phyloP scores from a whole-genome alignment of 1,284 basidiomycete genomes.

The Tetrapyrgos nigripes region DNA sequence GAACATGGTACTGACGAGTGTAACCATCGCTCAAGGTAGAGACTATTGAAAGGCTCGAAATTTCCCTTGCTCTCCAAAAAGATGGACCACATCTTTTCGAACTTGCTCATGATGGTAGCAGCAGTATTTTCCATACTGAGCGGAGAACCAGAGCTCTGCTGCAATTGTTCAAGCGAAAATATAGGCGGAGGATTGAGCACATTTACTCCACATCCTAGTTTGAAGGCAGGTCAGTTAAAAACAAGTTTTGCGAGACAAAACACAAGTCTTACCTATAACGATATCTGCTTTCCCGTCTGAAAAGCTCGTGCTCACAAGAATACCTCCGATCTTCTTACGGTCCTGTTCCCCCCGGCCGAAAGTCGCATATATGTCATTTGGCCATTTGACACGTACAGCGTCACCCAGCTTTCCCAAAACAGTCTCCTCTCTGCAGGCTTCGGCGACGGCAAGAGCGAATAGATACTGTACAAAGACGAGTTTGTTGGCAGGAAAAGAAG shows the following conservation, averaged over 20 bases:
- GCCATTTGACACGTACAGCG: constrained; percentile 91
- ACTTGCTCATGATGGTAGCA: constrained; percentile 79
- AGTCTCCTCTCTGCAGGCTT: constrained; percentile 69
- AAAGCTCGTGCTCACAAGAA: constrained; percentile 91
- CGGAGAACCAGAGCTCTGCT: constrained; percentile 40
- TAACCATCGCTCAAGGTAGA: constrained; percentile 85
- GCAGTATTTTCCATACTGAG: constrained; percentile 80
- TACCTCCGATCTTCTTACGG: constrained; percentile 86
- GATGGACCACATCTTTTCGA: constrained; percentile 79
- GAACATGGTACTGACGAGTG: constrained; percentile 76
- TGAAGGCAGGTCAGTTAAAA: background rate
- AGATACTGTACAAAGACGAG: constrained; percentile 98
- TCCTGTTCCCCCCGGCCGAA: constrained; percentile 51
- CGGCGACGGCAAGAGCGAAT: constrained; percentile 88
- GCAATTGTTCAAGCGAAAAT: constrained; percentile 80
- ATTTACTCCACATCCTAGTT: constrained; percentile 88
- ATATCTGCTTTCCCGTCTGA: constrained; percentile 75
- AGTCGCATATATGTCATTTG: constrained; percentile 92
- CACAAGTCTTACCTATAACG: constrained; percentile 70
- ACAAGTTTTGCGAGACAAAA: background rate
- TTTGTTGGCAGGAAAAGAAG: constrained; percentile 64
- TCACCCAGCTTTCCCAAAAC: constrained; percentile 63
- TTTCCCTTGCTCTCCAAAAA: constrained; percentile 72
- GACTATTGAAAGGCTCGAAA: constrained; percentile 80
- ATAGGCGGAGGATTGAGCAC: constrained; percentile 87